A percentile compares a stretch with the other conserved stretches of the same genome.
Evolutionary conservation across 352 stramenopile genomes (phyloP).

Genomic region (Globisporangium sylvaticum): DNA sequence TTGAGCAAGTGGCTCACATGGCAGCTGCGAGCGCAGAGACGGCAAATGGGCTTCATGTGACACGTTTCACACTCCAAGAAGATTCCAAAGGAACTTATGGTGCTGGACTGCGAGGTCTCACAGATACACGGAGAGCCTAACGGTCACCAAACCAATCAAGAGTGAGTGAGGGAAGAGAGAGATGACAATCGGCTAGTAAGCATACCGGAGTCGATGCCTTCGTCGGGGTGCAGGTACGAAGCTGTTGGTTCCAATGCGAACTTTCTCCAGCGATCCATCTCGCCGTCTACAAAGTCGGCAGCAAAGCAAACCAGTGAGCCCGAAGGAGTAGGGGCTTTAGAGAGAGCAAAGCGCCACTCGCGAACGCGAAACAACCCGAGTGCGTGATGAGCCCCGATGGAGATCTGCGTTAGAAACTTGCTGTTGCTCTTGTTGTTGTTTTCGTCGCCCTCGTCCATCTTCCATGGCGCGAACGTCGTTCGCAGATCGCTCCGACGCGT

Average conservation of each 20-base stretch:
- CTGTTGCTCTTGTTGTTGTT: conserved; percentile 13
- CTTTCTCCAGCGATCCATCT: conserved; percentile 63
- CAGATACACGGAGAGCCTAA: conserved; percentile 19
- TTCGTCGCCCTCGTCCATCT: conserved; percentile 19
- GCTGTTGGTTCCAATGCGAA: conserved; percentile 31
- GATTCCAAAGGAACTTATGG: conserved; percentile 31
- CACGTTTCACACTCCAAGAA: conserved; percentile 50
- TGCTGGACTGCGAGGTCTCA: conserved; percentile 29
- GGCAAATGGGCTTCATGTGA: conserved; percentile 36
- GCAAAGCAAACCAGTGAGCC: background rate
- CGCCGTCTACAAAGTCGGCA: conserved; percentile 16
- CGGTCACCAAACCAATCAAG: too few species aligned
- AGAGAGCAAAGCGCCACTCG: conserved; percentile 15
- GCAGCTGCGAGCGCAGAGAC: conserved; percentile 45
- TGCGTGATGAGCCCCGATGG: conserved; percentile 47
- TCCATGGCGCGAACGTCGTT: conserved; percentile 66
- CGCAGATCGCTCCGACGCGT: conserved; percentile 34
- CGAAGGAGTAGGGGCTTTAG: too few species aligned
- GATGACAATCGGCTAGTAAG: too few species aligned
- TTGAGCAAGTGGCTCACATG: conserved; percentile 34
- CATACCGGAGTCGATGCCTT: background rate
- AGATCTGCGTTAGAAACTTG: conserved; percentile 54
- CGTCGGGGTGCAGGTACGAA: conserved; percentile 10
- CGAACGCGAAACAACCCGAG: conserved; percentile 51
- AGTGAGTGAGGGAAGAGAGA: too few species aligned